Evolutionary conservation across 208 protist species (phyloP).

Genomic region (Angomonas deanei): DNA sequence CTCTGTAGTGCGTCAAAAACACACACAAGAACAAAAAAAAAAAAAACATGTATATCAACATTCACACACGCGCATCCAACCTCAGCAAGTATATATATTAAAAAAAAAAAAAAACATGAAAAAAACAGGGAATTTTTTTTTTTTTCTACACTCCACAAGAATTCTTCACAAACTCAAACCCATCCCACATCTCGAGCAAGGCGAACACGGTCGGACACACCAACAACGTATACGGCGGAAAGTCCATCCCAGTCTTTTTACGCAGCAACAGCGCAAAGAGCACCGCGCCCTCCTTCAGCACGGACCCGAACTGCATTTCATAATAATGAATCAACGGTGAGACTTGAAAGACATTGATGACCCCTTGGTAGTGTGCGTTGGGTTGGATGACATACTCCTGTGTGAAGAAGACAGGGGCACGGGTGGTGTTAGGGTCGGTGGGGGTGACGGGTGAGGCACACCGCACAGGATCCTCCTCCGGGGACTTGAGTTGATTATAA

Average conservation of each 20-base stretch:
- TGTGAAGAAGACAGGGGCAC: not conserved
- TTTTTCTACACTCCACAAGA: not conserved
- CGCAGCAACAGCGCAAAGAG: slow-evolving; percentile 38
- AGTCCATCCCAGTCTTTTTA: slow-evolving; percentile 41
- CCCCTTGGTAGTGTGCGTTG: slow-evolving; percentile 22
- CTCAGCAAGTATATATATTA: too few relatives aligned
- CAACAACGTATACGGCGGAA: slow-evolving; percentile 62
- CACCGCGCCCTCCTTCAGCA: slow-evolving; percentile 49
- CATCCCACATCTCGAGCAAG: slow-evolving; percentile 73
- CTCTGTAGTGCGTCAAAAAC: too few relatives aligned
- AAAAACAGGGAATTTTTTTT: too few relatives aligned
- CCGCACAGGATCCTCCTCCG: not conserved
- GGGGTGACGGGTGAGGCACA: not conserved
- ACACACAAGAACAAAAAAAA: too few relatives aligned
- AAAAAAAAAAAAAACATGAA: too few relatives aligned
- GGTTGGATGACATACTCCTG: slow-evolving; percentile 25
- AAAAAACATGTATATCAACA: too few relatives aligned
- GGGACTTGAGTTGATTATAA: not conserved
- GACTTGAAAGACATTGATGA: slow-evolving; percentile 65
- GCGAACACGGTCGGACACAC: slow-evolving; percentile 70
- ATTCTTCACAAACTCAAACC: slow-evolving; percentile 41
- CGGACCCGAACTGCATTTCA: slow-evolving; percentile 65
- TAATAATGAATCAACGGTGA: slow-evolving; percentile 59
- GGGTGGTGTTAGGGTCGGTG: not conserved
- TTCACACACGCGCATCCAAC: too few relatives aligned